Conservation (phyloP, 2,329 filamentous ascomycete genomes). For the Aspergillus calidoustus region DNA sequence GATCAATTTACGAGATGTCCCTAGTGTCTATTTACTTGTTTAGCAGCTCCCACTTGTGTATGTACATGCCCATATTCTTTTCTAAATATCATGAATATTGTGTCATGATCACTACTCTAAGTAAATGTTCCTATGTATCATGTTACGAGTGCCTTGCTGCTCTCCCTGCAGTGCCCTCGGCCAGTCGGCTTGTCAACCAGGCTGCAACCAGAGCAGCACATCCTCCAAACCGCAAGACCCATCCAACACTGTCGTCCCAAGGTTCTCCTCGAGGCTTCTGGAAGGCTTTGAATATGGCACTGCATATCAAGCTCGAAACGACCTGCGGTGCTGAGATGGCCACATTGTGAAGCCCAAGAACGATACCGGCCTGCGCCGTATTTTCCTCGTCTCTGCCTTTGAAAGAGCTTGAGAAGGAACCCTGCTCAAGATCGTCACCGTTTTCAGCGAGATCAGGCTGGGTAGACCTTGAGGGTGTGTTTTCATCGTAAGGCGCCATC, state of each 20-base stretch:
- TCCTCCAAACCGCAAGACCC: constrained; percentile 84
- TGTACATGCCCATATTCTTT: neutral
- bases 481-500: constrained; percentile 33
- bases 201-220: constrained; percentile 77
- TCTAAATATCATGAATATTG: neutral
- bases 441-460: neutral
- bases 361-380: constrained; percentile 81
- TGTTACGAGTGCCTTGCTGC: neutral
- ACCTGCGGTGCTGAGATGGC: constrained; percentile 91
- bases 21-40: neutral
- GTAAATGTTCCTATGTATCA: neutral
- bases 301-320: constrained; percentile 82
- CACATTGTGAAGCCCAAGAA: constrained; percentile 95
- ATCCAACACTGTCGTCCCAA: constrained; percentile 84
- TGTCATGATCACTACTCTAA: neutral
- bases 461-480: constrained; percentile 8
- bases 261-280: constrained; percentile 86
- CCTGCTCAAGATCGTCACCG: constrained; percentile 33
- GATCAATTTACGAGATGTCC: neutral
- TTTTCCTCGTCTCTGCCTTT: constrained; percentile 52
- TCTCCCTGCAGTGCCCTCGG: constrained; percentile 57
- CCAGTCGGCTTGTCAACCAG: constrained; percentile 70
- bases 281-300: constrained; percentile 79
- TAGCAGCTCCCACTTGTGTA: neutral
- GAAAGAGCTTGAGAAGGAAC: constrained; percentile 24